Percentiles rank a stretch among this genome's conserved stretches.
phyloP scores from a whole-genome alignment of 768 basidiomycete species.

The Megacollybia marginata region DNA sequence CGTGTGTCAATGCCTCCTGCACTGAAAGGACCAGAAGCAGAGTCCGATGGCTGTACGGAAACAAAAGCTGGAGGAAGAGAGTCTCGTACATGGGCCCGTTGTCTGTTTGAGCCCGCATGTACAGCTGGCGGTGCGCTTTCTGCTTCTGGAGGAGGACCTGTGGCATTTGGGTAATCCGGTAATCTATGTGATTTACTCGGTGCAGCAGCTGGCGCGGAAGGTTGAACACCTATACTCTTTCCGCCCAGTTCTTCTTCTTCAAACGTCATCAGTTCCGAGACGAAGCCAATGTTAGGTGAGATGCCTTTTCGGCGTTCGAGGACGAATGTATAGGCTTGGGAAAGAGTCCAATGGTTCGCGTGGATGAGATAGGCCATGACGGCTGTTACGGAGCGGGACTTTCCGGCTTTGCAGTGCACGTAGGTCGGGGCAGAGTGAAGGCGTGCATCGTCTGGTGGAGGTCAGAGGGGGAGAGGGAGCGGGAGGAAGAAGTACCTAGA shows the following conservation, averaged over 20 bases:
- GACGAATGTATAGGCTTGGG: constrained; percentile 86
- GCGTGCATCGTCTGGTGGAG: constrained; percentile 73
- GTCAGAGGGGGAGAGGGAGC: constrained; percentile 3
- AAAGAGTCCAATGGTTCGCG: constrained; percentile 93
- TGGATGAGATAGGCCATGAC: constrained; percentile 98
- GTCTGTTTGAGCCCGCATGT: constrained; percentile 41
- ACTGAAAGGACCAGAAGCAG: constrained; percentile 1
- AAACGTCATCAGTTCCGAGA: constrained; percentile 94
- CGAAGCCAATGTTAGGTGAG: constrained; percentile 96
- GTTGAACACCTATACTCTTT: constrained; percentile 62
- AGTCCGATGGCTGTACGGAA: constrained; percentile 18
- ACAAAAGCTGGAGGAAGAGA: constrained; percentile 51
- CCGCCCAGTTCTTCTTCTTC: constrained; percentile 86
- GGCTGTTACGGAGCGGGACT: constrained; percentile 91
- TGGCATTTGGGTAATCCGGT: too few relatives aligned
- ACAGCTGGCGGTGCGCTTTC: constrained; percentile 6
- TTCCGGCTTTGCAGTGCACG: constrained; percentile 95
- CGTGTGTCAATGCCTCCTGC: constrained; percentile 20
- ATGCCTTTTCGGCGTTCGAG: constrained; percentile 90
- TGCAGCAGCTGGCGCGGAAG: constrained; percentile 19
- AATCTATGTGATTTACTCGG: constrained; percentile 2
- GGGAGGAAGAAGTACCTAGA: constrained; percentile 59
- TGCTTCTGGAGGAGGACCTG: too few relatives aligned
- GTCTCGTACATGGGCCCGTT: constrained; percentile 65
- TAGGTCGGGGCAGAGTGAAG: constrained; percentile 86